Conservation (phyloP, 2,329 filamentous ascomycete species). For the Scedosporium aurantiacum region DNA sequence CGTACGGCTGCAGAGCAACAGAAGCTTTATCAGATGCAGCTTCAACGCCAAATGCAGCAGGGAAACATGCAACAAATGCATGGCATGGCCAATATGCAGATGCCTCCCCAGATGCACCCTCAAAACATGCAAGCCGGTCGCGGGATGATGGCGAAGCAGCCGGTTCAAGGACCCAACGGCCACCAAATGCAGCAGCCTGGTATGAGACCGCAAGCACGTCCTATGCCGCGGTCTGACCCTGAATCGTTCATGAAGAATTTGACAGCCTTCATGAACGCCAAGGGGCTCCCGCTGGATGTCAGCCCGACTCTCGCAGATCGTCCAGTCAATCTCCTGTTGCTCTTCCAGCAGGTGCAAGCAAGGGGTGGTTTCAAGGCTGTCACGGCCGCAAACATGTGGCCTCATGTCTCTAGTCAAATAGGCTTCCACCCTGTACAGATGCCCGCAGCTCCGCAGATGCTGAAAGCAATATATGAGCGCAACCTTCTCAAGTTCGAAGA, state of each 20-base stretch:
- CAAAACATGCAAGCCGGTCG: constrained; percentile 19
- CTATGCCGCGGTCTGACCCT: constrained; percentile 35
- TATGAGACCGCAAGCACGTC: constrained; percentile 39
- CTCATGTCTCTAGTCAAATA: constrained; percentile 54
- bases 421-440: constrained; percentile 51
- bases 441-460: constrained; percentile 55
- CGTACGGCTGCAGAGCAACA: constrained; percentile 45
- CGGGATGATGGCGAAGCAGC: constrained; percentile 42
- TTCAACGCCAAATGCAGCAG: constrained; percentile 55
- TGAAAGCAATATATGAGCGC: constrained; percentile 63
- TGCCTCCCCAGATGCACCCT: constrained; percentile 6
- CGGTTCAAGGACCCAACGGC: constrained; percentile 41
- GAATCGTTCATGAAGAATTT: constrained; percentile 70
- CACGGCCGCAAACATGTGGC: constrained; percentile 61
- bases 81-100: constrained; percentile 11
- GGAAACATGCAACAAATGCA: constrained; percentile 18
- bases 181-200: constrained; percentile 37
- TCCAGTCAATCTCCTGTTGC: constrained; percentile 59
- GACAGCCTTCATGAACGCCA: constrained; percentile 63
- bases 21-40: constrained; percentile 73
- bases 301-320: constrained; percentile 66
- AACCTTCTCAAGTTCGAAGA: constrained; percentile 72
- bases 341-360: constrained; percentile 64
- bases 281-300: constrained; percentile 61
- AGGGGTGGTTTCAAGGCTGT: constrained; percentile 72